Evolutionary conservation across 257 asterid genomes (phyloP).

Genomic region (Salvia miltiorrhiza): DNA sequence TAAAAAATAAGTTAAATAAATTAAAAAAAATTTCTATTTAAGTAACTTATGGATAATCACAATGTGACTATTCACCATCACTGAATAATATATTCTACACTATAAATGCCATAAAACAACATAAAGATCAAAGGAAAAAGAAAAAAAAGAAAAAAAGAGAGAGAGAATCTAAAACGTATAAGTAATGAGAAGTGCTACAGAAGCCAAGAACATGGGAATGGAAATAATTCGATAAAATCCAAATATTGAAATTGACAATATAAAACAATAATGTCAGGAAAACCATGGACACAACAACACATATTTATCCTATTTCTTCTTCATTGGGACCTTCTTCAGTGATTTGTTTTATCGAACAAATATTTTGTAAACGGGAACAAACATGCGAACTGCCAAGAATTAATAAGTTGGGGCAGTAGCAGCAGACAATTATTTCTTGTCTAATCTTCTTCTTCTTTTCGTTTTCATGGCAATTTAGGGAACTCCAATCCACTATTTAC

Average conservation of each 20-base stretch:
- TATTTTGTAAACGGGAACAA: neutral
- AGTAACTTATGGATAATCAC: too few relatives aligned
- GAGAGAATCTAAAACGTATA: too few relatives aligned
- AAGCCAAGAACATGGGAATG: neutral
- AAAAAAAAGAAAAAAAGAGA: too few relatives aligned
- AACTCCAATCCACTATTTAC: neutral
- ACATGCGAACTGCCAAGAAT: neutral
- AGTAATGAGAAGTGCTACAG: too few relatives aligned
- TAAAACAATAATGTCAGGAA: neutral
- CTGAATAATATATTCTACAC: too few relatives aligned
- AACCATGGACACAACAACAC: slow-evolving; percentile 3
- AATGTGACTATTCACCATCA: too few relatives aligned
- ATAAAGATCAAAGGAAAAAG: too few relatives aligned
- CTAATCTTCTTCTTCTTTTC: too few relatives aligned
- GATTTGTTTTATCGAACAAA: slow-evolving; percentile 2
- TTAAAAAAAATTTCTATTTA: too few relatives aligned
- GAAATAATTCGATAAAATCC: neutral
- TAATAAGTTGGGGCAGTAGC: neutral
- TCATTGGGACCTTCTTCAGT: neutral
- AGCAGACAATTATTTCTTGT: slow-evolving; percentile 8
- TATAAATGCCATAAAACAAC: too few relatives aligned
- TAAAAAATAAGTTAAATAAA: too few relatives aligned
- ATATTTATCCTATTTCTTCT: neutral
- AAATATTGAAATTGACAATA: neutral
- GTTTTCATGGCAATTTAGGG: too few relatives aligned